Evolutionary conservation across 495 filamentous ascomycete species (phyloP).

Genomic region (Tuber borchii): DNA sequence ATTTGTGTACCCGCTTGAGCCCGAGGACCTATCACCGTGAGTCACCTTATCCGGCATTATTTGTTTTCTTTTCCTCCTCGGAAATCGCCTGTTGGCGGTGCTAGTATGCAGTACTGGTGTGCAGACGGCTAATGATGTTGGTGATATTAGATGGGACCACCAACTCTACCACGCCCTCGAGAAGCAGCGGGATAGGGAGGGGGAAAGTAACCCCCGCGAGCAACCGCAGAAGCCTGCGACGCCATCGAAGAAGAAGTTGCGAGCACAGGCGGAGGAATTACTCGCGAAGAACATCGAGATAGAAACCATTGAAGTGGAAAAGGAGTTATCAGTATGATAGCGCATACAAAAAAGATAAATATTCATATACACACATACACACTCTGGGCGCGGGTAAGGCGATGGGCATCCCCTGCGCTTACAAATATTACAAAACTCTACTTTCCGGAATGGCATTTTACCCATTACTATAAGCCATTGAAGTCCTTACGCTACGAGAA

Average conservation of each 20-base stretch:
- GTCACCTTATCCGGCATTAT: constrained; percentile 36
- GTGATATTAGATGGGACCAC: constrained; percentile 50
- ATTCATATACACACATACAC: neutral
- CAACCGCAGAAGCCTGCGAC: constrained; percentile 41
- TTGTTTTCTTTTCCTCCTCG: constrained; percentile 21
- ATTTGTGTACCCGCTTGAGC: constrained; percentile 73
- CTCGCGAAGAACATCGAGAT: constrained; percentile 44
- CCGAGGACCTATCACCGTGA: constrained; percentile 53
- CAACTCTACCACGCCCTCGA: constrained; percentile 45
- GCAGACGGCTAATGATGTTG: constrained; percentile 30
- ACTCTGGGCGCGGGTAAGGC: neutral
- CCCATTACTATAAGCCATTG: neutral
- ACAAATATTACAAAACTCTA: neutral
- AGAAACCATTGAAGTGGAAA: constrained; percentile 43
- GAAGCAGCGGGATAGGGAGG: constrained; percentile 40
- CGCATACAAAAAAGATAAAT: neutral
- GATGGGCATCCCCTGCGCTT: neutral
- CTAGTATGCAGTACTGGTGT: too few species aligned
- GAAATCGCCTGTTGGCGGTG: constrained; percentile 23
- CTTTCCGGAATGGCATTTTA: neutral
- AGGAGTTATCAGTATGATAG: constrained; percentile 24
- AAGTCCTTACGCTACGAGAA: neutral
- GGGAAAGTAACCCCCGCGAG: constrained; percentile 34
- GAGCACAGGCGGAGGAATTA: constrained; percentile 55
- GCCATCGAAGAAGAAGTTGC: constrained; percentile 43